Percentiles rank a stretch among this genome's conserved stretches.
These are phyloP conservation scores for Sapria himalayana DNA, from an alignment of 345 rosid species.

Conservation along the genomic window DNA sequence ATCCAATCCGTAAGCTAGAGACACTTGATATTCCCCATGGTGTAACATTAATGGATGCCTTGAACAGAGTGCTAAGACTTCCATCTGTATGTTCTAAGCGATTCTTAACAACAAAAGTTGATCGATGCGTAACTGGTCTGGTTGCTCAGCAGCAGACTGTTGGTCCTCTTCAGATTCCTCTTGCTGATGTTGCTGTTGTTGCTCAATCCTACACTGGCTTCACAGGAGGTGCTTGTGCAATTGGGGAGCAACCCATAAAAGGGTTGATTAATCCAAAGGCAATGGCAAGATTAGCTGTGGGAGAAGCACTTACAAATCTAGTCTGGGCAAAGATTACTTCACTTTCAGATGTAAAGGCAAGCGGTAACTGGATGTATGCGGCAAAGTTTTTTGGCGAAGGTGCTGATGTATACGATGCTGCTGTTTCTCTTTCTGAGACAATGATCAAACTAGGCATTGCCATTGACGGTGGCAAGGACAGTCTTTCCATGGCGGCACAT, in stretches of 20 bases:
- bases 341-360: conserved; percentile 79
- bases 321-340: conserved; percentile 85
- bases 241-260: conserved; percentile 85
- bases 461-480: conserved; percentile 91
- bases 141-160: conserved; percentile 97
- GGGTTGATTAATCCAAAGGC: conserved; percentile 78
- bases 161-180: conserved; percentile 78
- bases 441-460: conserved; percentile 91
- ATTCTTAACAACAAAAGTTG: conserved; percentile 80
- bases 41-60: conserved; percentile 52
- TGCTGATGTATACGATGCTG: conserved; percentile 88
- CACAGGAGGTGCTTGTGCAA: conserved; percentile 83
- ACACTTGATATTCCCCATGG: conserved; percentile 84
- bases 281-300: conserved; percentile 89
- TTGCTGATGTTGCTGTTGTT: conserved; percentile 90
- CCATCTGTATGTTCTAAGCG: conserved; percentile 76
- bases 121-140: conserved; percentile 88
- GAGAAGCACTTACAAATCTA: conserved; percentile 85
- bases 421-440: conserved; percentile 56
- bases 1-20: conserved; percentile 26
- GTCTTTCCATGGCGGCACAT: conserved; percentile 90
- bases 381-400: conserved; percentile 97
- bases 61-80: conserved; percentile 67
- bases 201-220: conserved; percentile 61
- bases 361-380: conserved; percentile 98